A percentile compares a stretch with the other conserved stretches of the same genome.
phyloP scores from a whole-genome alignment of 2,329 filamentous ascomycete species.

The Blastomyces silverae region DNA sequence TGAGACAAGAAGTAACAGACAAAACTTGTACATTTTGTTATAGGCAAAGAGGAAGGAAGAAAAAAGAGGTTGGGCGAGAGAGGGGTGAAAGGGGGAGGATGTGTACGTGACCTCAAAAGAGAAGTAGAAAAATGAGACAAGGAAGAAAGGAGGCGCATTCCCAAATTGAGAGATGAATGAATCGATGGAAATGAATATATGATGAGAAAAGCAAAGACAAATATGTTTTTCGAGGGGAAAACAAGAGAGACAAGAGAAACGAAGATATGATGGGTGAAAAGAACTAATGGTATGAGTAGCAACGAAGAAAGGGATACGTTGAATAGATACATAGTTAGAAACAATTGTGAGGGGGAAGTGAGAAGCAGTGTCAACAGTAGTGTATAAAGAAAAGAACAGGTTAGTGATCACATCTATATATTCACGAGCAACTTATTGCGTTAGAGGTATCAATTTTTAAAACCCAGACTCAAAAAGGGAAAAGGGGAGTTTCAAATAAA shows the following conservation, averaged over 20 bases:
- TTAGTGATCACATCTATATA: slow-evolving; percentile 11
- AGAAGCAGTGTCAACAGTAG: neutral
- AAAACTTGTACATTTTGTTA: neutral
- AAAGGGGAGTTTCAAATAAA: neutral
- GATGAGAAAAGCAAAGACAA: too few species aligned
- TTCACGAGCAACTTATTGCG: slow-evolving; percentile 3
- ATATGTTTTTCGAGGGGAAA: neutral
- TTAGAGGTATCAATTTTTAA: slow-evolving; percentile 12
- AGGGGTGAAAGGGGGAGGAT: neutral
- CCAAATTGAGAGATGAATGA: neutral
- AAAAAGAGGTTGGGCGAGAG: neutral
- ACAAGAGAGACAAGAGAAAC: neutral
- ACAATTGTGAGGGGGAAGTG: too few species aligned
- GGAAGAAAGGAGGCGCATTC: neutral
- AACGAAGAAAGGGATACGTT: neutral
- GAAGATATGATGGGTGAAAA: neutral
- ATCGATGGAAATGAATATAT: too few species aligned
- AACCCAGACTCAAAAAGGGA: neutral
- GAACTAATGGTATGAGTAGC: neutral
- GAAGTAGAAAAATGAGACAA: neutral
- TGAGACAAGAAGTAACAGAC: neutral
- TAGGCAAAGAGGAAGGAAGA: neutral
- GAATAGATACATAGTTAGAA: neutral
- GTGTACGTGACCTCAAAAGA: neutral
- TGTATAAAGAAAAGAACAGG: neutral